Conservation (phyloP, 352 stramenopile genomes). For the Globisporangium middletonii region DNA sequence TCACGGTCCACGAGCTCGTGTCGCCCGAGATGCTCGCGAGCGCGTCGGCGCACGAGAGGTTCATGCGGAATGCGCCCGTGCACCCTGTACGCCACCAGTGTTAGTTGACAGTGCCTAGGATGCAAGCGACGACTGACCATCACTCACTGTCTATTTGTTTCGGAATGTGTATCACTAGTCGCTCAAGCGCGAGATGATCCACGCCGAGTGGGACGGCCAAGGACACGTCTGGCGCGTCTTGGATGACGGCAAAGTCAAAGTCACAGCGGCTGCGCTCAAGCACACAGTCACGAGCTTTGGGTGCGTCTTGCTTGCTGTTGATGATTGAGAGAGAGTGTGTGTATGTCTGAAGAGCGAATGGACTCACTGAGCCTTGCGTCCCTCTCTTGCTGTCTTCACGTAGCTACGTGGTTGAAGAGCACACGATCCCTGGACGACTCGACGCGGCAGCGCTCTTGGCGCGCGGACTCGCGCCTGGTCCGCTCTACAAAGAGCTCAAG, state of each 20-base stretch:
- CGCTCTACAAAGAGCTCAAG: conserved; percentile 89
- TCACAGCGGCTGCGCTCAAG: conserved; percentile 60
- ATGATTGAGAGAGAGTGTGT: neutral
- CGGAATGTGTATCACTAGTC: conserved; percentile 21
- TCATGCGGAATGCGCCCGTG: conserved; percentile 44
- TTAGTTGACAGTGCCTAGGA: neutral
- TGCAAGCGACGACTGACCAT: neutral
- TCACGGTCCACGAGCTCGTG: conserved; percentile 77
- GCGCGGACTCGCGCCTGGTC: conserved; percentile 82
- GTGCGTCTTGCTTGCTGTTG: neutral
- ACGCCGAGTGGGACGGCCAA: conserved; percentile 50
- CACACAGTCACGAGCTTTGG: conserved; percentile 80
- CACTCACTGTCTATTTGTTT: neutral
- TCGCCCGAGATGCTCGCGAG: conserved; percentile 37
- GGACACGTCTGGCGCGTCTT: conserved; percentile 63
- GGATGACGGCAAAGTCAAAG: conserved; percentile 56
- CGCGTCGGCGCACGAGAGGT: conserved; percentile 50
- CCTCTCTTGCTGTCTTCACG: neutral
- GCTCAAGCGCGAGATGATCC: conserved; percentile 46
- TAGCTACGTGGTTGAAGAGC: conserved; percentile 80
- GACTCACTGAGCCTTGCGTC: neutral
- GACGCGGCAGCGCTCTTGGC: conserved; percentile 68
- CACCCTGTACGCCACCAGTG: conserved; percentile 37
- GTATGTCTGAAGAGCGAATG: too few relatives aligned
- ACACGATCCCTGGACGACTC: conserved; percentile 77